Base-by-base conservation (phyloP, 306 rosid species). In the Pueraria montana region DNA sequence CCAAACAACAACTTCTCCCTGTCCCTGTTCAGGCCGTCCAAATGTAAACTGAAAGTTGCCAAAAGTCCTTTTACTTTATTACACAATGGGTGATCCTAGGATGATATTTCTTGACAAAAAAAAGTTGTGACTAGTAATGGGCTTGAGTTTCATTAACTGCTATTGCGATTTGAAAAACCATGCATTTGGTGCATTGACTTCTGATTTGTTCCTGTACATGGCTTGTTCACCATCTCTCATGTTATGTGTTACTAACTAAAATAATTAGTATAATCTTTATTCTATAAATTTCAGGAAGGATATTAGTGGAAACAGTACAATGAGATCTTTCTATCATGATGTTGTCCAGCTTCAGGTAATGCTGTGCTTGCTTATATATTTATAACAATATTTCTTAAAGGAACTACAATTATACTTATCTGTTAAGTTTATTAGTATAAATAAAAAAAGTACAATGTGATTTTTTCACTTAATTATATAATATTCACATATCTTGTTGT, bases 331-430 rank as follows among this genome's bases (percentile, higher is more conserved):
- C 83, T 94, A 92, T 91, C 83, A 58, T 48, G 97, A 91, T 64
- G 97, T 94, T 76, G 85, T 86, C 83, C 74, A 87, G 81, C 97
- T 96, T 78, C 99, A 94, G 97, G 98, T 96, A 85, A 76, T 85
- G 58, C 56, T 77, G 82, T 86, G 84, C 27, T 34, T 66, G n/a
- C 77, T 53, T 70, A 83, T 43, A 38, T 69, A 20, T 42, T 63
- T 63, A 14, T 75, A 70, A 23, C 40, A 46, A 40, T 38, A 23
- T 77, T 75, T 58, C 36, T 70, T 12, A 12, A 3, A 45, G 40
- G 13, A 46, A 16, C 21, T 32, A 12, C 40, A n/a, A 17, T 79
- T 68, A 30, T 64, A 40, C 16, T 13, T 67, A 65, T 64, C 18
- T 11, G 42, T 79, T 62, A 36, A 76, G 17, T 61, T 30, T 74